A percentile compares a stretch with the other conserved stretches of the same genome.
phyloP scores from a whole-genome alignment of 148 eudicot genomes.

The Euryodendron excelsum region DNA sequence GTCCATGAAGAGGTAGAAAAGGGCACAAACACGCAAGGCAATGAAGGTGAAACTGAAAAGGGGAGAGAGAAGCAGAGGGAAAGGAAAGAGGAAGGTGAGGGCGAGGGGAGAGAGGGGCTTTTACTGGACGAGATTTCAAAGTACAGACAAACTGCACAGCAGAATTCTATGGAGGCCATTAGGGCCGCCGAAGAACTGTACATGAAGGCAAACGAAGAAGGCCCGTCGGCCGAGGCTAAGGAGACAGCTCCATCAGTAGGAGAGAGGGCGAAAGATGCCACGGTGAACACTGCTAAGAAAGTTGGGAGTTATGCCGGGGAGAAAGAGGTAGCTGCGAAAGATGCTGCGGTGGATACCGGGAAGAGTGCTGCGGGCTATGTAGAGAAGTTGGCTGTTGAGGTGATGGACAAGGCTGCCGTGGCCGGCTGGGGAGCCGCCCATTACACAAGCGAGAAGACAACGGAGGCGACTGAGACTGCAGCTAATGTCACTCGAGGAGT shows the following conservation, averaged over 20 bases:
- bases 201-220: slow-evolving; percentile 23
- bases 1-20: neutral
- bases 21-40: neutral
- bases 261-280: slow-evolving; percentile 20
- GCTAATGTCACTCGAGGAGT: slow-evolving; percentile 35
- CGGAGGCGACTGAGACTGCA: slow-evolving; percentile 51
- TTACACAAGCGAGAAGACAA: slow-evolving; percentile 36
- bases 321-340: slow-evolving; percentile 46
- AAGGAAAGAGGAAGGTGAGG: neutral
- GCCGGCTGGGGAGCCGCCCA: slow-evolving; percentile 66
- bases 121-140: slow-evolving; percentile 50
- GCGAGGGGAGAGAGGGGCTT: slow-evolving; percentile 4
- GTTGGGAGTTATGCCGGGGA: slow-evolving; percentile 43
- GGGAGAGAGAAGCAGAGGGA: neutral
- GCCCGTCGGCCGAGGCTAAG: neutral
- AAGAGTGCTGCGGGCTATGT: slow-evolving; percentile 40
- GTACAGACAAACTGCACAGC: slow-evolving; percentile 65
- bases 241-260: neutral
- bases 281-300: slow-evolving; percentile 29
- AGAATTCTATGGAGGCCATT: slow-evolving; percentile 60
- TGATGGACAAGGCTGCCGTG: slow-evolving; percentile 59
- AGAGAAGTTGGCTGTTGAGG: slow-evolving; percentile 45
- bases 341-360: slow-evolving; percentile 37
- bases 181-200: slow-evolving; percentile 60
- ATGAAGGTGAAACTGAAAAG: neutral